phyloP scores from a whole-genome alignment of 768 basidiomycete species.

The Serendipita sp. region DNA sequence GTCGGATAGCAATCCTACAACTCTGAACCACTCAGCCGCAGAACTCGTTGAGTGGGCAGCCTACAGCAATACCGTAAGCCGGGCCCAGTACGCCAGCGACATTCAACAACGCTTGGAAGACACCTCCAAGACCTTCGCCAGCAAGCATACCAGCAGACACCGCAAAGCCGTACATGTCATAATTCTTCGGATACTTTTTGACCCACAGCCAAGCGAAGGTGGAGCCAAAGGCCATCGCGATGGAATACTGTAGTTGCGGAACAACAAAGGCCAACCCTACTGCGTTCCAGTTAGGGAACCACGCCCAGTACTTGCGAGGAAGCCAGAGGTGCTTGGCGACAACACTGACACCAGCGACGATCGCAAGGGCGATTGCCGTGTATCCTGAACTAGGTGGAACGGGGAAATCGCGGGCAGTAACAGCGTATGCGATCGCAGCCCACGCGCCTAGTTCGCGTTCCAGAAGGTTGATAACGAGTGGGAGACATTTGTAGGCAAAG shows the following conservation, averaged over 20 bases:
- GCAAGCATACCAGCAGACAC: slow-evolving; percentile 37
- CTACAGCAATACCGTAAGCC: slow-evolving; percentile 31
- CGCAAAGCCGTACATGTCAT: slow-evolving; percentile 44
- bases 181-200: slow-evolving; percentile 25
- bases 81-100: slow-evolving; percentile 33
- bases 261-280: slow-evolving; percentile 32
- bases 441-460: slow-evolving; percentile 21
- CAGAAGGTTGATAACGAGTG: too few species aligned
- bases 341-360: slow-evolving; percentile 29
- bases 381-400: slow-evolving; percentile 40
- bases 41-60: slow-evolving; percentile 36
- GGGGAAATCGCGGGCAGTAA: slow-evolving; percentile 32
- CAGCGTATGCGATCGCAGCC: slow-evolving; percentile 38
- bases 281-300: slow-evolving; percentile 41
- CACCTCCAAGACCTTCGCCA: slow-evolving; percentile 45
- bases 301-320: slow-evolving; percentile 33
- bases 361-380: slow-evolving; percentile 36
- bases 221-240: slow-evolving; percentile 31
- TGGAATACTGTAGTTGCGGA: slow-evolving; percentile 31
- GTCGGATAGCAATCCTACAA: too few species aligned
- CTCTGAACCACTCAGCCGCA: slow-evolving; percentile 24
- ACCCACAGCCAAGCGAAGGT: slow-evolving; percentile 33
- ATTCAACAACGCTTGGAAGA: slow-evolving; percentile 39
- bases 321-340: slow-evolving; percentile 30
- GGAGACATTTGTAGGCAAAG: too few species aligned